Percentiles rank a stretch among this genome's conserved stretches.
Evolutionary conservation across 305 asterid genomes (phyloP).

Genomic region (Coffea humblotiana): DNA sequence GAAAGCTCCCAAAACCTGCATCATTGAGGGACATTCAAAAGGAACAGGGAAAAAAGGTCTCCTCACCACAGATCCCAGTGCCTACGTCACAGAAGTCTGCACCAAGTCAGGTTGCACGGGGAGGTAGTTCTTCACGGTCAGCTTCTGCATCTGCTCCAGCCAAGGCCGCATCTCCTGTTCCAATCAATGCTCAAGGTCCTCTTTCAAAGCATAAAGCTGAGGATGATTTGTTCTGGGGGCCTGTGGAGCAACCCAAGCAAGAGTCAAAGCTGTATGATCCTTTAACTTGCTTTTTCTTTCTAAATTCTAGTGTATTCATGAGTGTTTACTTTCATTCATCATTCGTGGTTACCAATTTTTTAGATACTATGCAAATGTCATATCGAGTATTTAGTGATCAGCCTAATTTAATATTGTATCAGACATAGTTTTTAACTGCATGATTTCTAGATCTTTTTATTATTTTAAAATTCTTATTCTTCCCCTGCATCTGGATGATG

Average conservation of each 20-base stretch:
- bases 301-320: background rate
- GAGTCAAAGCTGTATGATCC: conserved; percentile 62
- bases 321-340: conserved; percentile 3
- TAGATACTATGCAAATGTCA: background rate
- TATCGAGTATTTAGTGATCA: background rate
- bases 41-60: conserved; percentile 63
- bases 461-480: background rate
- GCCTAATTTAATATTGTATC: too few species aligned
- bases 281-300: conserved; percentile 17
- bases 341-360: background rate
- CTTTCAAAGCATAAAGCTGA: conserved; percentile 56
- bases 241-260: conserved; percentile 61
- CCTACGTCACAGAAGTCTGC: conserved; percentile 56
- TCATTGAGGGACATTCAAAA: conserved; percentile 81
- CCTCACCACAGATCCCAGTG: conserved; percentile 46
- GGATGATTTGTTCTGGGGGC: conserved; percentile 89
- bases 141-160: conserved; percentile 50
- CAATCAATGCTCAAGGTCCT: conserved; percentile 39
- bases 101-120: conserved; percentile 47
- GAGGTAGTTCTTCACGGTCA: conserved; percentile 58
- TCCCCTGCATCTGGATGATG: background rate
- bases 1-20: conserved; percentile 55
- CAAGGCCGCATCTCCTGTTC: conserved; percentile 51
- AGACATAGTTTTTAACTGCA: background rate
- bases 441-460: background rate